Conservation (phyloP, 257 asterid species). For the Anisodus tanguticus region DNA sequence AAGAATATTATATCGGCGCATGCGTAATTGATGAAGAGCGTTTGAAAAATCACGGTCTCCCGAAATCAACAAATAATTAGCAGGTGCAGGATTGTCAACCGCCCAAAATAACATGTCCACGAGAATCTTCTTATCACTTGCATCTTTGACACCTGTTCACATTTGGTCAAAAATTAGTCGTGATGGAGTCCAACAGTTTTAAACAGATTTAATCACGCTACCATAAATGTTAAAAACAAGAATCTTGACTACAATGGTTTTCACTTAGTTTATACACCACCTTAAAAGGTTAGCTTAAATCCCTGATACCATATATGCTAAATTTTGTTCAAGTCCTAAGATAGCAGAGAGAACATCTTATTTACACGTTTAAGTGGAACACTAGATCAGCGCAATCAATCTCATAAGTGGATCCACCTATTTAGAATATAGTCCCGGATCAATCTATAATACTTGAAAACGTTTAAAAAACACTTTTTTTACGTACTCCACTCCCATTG, state of each 20-base stretch:
- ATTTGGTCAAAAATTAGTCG: constrained; percentile 1
- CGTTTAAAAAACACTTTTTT: neutral
- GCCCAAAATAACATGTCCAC: constrained; percentile 99
- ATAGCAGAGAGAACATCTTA: neutral
- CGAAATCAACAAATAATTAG: constrained; percentile 78
- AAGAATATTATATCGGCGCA: constrained; percentile 92
- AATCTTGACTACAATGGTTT: neutral
- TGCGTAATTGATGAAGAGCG: constrained; percentile 87
- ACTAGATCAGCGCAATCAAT: neutral
- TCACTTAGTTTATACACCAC: neutral
- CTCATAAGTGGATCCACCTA: neutral
- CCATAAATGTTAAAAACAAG: constrained; percentile 10
- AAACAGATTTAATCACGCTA: neutral
- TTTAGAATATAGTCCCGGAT: neutral
- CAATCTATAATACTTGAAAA: neutral
- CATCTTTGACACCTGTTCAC: constrained; percentile 78
- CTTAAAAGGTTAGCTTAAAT: neutral
- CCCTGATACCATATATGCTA: neutral
- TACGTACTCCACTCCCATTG: neutral
- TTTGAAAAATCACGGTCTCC: constrained; percentile 95
- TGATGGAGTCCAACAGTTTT: neutral
- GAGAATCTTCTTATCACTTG: constrained; percentile 89
- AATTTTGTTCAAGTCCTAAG: neutral
- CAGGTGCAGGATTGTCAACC: constrained; percentile 96
- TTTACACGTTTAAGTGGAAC: neutral